Percentiles rank a stretch among this genome's conserved stretches.
phyloP scores from a whole-genome alignment of 2,329 filamentous ascomycete genomes.

The Ceratocystis eucalypticola region DNA sequence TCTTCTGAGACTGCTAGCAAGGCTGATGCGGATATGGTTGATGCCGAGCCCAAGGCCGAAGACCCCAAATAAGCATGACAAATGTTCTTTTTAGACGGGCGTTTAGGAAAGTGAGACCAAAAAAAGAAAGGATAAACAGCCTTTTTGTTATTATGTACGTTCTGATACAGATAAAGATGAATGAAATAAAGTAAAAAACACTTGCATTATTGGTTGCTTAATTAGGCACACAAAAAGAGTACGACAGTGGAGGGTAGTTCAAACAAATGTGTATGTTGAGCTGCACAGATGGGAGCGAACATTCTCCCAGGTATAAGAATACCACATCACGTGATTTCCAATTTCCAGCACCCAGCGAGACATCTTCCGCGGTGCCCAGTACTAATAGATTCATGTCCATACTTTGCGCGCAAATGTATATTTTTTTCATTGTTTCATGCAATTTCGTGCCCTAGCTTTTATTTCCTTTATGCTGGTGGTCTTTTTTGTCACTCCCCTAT shows the following conservation, averaged over 20 bases:
- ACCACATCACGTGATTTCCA: neutral
- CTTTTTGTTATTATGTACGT: slow-evolving; percentile 11
- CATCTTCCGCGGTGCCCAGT: no score
- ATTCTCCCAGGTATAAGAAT: neutral
- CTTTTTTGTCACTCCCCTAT: slow-evolving; percentile 29
- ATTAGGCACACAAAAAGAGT: neutral
- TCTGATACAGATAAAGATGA: slow-evolving; percentile 12
- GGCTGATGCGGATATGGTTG: slow-evolving; percentile 51
- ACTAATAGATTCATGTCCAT: neutral
- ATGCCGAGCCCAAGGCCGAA: slow-evolving; percentile 44
- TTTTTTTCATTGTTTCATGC: neutral
- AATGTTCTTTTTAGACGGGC: slow-evolving; percentile 12
- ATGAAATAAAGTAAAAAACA: slow-evolving; percentile 9
- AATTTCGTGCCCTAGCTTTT: neutral
- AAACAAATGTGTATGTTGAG: neutral
- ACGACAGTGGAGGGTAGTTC: neutral
- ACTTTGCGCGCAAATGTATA: no score
- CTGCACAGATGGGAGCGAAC: neutral
- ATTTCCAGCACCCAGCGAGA: no score
- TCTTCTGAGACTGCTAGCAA: slow-evolving; percentile 30
- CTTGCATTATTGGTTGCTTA: neutral
- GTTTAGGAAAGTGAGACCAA: slow-evolving; percentile 8
- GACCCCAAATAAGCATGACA: slow-evolving; percentile 21
- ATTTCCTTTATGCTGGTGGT: neutral
- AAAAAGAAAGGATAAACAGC: slow-evolving; percentile 5